A percentile compares a stretch with the other conserved stretches of the same genome.
These are phyloP conservation scores for Coccomyxa subellipsoidea DNA, from an alignment of 163 green algal genomes.

Conservation along the genomic window DNA sequence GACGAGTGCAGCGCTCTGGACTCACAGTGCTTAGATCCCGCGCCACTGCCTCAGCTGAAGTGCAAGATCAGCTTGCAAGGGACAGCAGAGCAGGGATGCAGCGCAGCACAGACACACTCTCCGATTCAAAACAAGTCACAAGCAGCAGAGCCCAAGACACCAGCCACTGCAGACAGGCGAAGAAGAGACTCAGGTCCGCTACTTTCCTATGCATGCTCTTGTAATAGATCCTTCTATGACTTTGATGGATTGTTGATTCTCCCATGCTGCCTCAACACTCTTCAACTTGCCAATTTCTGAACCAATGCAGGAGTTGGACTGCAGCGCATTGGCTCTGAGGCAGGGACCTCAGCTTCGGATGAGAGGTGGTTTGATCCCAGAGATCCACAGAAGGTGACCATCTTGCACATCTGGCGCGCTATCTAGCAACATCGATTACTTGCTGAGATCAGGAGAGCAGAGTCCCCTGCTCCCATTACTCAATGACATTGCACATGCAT, in stretches of 20 bases:
- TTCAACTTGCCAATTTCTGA: not conserved
- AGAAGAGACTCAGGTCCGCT: not conserved
- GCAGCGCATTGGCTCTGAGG: not conserved
- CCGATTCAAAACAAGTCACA: not conserved
- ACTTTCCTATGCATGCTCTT: not conserved
- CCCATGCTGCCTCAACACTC: not conserved
- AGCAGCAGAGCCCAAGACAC: not conserved
- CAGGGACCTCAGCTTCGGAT: not conserved
- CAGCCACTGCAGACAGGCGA: constrained; percentile 1
- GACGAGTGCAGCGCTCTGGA: not conserved
- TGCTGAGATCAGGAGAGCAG: not conserved
- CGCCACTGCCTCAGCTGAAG: not conserved
- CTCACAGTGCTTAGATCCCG: not conserved
- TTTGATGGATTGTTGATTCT: not conserved
- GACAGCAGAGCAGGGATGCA: not conserved
- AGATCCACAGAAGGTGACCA: not conserved
- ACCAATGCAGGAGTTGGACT: not conserved
- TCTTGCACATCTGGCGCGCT: too few relatives aligned
- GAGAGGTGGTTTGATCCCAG: constrained; percentile 5
- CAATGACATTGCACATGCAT: too few relatives aligned
- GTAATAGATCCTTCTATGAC: not conserved
- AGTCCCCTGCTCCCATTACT: too few relatives aligned
- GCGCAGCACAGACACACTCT: not conserved
- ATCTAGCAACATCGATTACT: not conserved
- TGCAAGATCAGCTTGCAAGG: not conserved